Conservation (phyloP, 139 green algal species). For the Chlorella sorokiniana region DNA sequence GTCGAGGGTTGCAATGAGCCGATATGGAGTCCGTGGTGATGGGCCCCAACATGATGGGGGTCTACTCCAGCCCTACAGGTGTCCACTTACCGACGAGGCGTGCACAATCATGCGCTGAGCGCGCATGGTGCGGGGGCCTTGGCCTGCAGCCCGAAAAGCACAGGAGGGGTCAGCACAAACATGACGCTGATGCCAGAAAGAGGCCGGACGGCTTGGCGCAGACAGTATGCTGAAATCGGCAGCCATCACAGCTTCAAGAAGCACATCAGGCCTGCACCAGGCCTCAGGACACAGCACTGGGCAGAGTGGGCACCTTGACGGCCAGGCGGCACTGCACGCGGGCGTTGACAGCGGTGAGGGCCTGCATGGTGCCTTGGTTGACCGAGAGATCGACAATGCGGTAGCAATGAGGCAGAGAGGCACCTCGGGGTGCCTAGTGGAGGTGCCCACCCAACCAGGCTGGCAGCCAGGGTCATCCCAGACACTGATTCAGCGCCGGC, state of each 20-base stretch:
- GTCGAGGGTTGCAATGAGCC: not conserved
- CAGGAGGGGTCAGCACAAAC: slow-evolving; percentile 2
- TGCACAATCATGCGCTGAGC: slow-evolving; percentile 38
- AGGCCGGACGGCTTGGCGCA: not conserved
- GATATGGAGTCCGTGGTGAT: not conserved
- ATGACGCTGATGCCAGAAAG: not conserved
- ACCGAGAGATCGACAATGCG: not conserved
- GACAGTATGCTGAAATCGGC: not conserved
- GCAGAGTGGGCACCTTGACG: not conserved
- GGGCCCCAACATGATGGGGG: not conserved
- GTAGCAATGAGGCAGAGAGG: not conserved
- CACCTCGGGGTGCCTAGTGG: not conserved
- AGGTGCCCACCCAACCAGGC: not conserved
- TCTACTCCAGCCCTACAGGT: not conserved
- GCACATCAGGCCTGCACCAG: too few relatives aligned
- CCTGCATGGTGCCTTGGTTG: not conserved
- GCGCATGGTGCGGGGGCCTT: slow-evolving; percentile 44
- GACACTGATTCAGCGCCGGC: too few relatives aligned
- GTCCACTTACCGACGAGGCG: slow-evolving; percentile 26
- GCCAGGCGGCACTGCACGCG: slow-evolving; percentile 2
- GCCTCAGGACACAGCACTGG: not conserved
- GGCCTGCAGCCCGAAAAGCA: slow-evolving; percentile 19
- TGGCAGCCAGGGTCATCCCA: too few relatives aligned
- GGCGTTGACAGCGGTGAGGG: not conserved
- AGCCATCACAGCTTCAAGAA: too few relatives aligned